Base-by-base conservation (phyloP, 2,329 filamentous ascomycete species). In the Arthrobotrys pseudoclavata region DNA sequence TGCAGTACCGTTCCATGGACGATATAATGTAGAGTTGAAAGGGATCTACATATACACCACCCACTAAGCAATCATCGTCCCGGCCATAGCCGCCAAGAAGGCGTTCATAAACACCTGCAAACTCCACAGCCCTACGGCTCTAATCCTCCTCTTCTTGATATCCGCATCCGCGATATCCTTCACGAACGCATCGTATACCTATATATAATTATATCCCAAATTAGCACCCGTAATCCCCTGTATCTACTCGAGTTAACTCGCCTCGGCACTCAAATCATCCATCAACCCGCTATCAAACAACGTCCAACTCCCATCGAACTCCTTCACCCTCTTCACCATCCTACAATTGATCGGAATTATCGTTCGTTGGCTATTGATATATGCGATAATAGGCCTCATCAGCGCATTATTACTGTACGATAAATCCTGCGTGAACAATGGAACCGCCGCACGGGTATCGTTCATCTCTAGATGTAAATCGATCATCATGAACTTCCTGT, bases 111-210 rank as follows among this genome's bases (percentile, higher is more conserved):
- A 93, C 71, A 99, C 86, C 81, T 95, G 94, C 69, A 98, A 87
- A 2, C 94, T 97, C 96, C 96, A 99, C 82, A 98, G 91, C 34
- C 96, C 96, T 29, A 97, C 96, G 85, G 98, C 97, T 84, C 94
- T 97, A 83, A 99, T 91, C 52, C 96, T 88, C 62, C 95, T 88
- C 80, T 93, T 91, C 64, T 94, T 90, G 80, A 91, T 92, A 83
- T 97, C 91, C 81, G 96, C 92, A 84, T 97, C 92, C 79, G 94
- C 91, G 34, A 99, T 93, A 83, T 97, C 93, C 79, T 90, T 89
- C 42, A 94, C 94, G 84, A 99, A 98, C 0, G 96, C 96, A 81
- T 95, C 90, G 83, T 99, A 99, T 64, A 94, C 94, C 87, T 89
- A 71, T 34, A 18, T 18, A 34, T 60, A 13, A 37, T 31, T 64